Conservation (phyloP, 176 grass and related monocot genomes). For the Phyllostachys edulis region DNA sequence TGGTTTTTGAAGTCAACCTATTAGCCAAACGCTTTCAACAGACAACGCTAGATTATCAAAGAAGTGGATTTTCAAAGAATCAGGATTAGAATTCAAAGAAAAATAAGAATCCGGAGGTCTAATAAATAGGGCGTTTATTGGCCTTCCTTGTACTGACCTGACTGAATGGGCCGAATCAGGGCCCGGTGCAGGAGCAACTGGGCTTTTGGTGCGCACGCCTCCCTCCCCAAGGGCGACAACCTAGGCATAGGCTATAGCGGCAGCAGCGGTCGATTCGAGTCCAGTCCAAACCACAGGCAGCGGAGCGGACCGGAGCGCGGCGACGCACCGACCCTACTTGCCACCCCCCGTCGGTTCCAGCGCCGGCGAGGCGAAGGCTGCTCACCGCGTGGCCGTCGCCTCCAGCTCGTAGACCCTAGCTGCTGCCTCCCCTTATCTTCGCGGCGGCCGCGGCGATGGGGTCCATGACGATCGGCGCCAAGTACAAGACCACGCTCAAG, state of each 20-base stretch:
- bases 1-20: too few species aligned
- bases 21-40: too few species aligned
- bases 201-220: neutral
- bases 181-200: neutral
- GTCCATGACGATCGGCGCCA: constrained; percentile 52
- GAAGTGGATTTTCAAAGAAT: too few species aligned
- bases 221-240: too few species aligned
- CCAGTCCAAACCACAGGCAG: neutral
- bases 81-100: too few species aligned
- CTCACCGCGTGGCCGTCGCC: neutral
- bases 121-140: too few species aligned
- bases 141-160: neutral
- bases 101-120: too few species aligned
- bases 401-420: neutral
- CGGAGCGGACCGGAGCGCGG: neutral
- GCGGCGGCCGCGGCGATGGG: constrained; percentile 25
- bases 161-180: too few species aligned
- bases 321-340: neutral
- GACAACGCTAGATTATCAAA: too few species aligned
- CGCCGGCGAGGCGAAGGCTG: neutral
- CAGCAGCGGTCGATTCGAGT: neutral
- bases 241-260: neutral
- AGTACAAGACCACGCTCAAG: constrained; percentile 82
- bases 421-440: neutral
- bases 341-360: neutral